Percentiles rank a stretch among this genome's conserved stretches.
Evolutionary conservation across 441 rosid genomes (phyloP).

Genomic region (Eugenia klotzschiana): DNA sequence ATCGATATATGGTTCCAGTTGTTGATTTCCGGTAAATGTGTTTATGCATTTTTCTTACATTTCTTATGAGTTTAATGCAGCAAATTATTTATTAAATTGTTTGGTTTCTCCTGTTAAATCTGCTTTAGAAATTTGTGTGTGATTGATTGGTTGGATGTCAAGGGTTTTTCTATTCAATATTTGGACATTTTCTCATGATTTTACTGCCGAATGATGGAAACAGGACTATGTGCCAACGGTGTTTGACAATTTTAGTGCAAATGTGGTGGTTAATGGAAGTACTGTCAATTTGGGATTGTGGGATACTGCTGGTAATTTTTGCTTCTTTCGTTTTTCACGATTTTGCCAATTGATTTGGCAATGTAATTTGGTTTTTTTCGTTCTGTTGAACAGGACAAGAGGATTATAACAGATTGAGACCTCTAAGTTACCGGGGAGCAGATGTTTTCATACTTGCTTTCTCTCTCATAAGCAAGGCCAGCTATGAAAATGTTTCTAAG

Average conservation of each 20-base stretch:
- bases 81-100: neutral
- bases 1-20: neutral
- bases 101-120: neutral
- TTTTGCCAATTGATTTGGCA: neutral
- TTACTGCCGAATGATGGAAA: neutral
- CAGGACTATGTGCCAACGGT: slow-evolving; percentile 14
- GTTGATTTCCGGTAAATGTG: neutral
- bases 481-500: slow-evolving; percentile 3
- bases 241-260: slow-evolving; percentile 13
- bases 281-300: slow-evolving; percentile 11
- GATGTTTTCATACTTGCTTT: slow-evolving; percentile 4
- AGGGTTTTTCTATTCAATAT: neutral
- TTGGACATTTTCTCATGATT: neutral
- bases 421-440: slow-evolving; percentile 1
- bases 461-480: slow-evolving; percentile 5
- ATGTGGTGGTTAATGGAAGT: slow-evolving; percentile 11
- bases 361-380: neutral
- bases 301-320: slow-evolving; percentile 12
- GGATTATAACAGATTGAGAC: slow-evolving; percentile 3
- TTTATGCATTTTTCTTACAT: neutral
- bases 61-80: neutral
- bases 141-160: neutral
- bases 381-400: neutral
- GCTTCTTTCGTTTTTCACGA: neutral
- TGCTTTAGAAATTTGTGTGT: neutral